Base-by-base conservation (phyloP, 306 rosid genomes). In the Senna tora region DNA sequence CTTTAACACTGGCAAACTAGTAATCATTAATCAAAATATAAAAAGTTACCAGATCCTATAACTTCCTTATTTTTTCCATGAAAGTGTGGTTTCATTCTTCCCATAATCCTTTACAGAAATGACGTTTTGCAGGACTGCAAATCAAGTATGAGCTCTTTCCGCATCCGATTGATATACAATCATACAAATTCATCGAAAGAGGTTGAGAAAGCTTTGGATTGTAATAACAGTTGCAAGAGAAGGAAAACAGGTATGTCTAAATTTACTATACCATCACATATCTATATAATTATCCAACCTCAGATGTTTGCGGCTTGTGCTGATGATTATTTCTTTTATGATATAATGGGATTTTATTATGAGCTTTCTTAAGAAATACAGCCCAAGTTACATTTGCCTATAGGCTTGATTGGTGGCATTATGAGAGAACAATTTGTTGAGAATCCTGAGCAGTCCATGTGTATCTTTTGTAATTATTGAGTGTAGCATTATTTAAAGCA, bases 101-200 rank as follows among this genome's bases (percentile, higher is more conserved):
- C 12, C 22, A 54, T 57, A 71, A 21, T 43, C 41, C 57, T 53
- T 54, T 42, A 67, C 67, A 64, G 51, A 62, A 72, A 79, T 82
- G 83, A 85, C 71, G 79, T 80, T 83, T 65, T 84, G 75, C 86
- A 93, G 96, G 85, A 72, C 79, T 84, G 86, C 51, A 90, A 86
- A 75, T 83, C 94, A 63, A 81, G 59, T 68, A 16, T 19, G 71
- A 80, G 84, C 72, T 38, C 80, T 62, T 83, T 89, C 66, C 90
- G 80, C 77, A 86, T 93, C 73, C 87, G 91, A 19, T 82, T 93
- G 81, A 83, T 88, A 2, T 93, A 76, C 81, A 63, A 51, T 66
- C 89, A 73, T 61, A 16, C 77, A 51, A 67, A 79, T 71, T 58
- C 84, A 1, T 78, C 85, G 22, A 76, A 71, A 43, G 45, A 21